A percentile compares a stretch with the other conserved stretches of the same genome.
These are phyloP conservation scores for Citrus reticulata DNA, from an alignment of 345 rosid species.

Conservation along the genomic window DNA sequence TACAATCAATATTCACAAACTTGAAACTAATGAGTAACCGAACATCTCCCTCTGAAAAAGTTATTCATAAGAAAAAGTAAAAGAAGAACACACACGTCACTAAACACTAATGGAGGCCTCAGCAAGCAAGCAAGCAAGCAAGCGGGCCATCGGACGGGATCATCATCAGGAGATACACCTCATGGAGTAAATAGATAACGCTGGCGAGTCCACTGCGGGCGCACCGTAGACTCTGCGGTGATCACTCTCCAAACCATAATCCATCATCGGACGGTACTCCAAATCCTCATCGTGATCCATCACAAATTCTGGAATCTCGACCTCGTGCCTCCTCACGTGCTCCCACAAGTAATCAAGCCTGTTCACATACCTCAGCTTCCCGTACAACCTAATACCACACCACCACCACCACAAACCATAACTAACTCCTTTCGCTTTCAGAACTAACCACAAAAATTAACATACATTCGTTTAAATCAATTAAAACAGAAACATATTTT, in stretches of 20 bases:
- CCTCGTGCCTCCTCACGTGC: conserved; percentile 64
- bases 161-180: conserved; percentile 57
- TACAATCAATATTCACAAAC: not conserved
- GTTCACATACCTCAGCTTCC: conserved; percentile 61
- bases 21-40: no score
- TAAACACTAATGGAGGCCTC: no score
- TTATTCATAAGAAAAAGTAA: not conserved
- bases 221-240: conserved; percentile 50
- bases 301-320: conserved; percentile 69
- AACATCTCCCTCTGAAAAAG: no score
- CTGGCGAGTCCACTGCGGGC: conserved; percentile 42
- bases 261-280: conserved; percentile 77
- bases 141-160: no score
- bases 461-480: not conserved
- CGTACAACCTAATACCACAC: conserved; percentile 47
- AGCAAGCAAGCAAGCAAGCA: not conserved
- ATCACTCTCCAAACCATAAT: conserved; percentile 73
- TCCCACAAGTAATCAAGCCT: conserved; percentile 79
- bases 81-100: not conserved
- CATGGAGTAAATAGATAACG: conserved; percentile 52
- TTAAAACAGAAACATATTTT: no score
- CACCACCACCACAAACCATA: not conserved
- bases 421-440: not conserved
- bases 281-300: conserved; percentile 70
- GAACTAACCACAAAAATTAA: not conserved